phyloP scores from a whole-genome alignment of 2,329 filamentous ascomycete genomes.

The Metarhizium sp. region DNA sequence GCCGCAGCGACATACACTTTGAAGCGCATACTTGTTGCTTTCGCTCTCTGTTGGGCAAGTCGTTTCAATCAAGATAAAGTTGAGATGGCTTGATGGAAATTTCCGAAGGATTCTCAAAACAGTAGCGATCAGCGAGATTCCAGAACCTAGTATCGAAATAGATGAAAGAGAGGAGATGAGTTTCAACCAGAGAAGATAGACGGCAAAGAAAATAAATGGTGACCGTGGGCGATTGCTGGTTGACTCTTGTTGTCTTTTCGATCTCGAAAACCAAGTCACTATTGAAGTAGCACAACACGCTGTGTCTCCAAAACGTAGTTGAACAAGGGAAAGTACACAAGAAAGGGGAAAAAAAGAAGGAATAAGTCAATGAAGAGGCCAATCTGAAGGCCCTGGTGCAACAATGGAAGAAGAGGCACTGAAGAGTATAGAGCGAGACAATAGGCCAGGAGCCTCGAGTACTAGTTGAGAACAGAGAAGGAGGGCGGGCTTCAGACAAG shows the following conservation, averaged over 20 bases:
- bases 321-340: background rate
- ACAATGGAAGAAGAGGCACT: background rate
- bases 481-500: constrained; percentile 5
- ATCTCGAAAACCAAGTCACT: background rate
- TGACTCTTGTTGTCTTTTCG: background rate
- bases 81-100: background rate
- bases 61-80: background rate
- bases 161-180: background rate
- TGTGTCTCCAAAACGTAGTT: background rate
- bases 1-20: constrained; percentile 11
- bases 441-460: background rate
- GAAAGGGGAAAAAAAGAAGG: background rate
- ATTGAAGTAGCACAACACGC: background rate
- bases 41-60: too few species aligned
- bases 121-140: background rate
- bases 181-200: background rate
- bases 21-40: constrained; percentile 1
- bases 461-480: constrained; percentile 5
- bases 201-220: background rate
- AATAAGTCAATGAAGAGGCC: background rate
- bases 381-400: too few species aligned
- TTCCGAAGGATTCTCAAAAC: background rate
- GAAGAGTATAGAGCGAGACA: background rate
- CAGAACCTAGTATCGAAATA: background rate
- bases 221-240: background rate